phyloP scores from a whole-genome alignment of 495 filamentous ascomycete species.

The Lasiosphaeris hirsuta region DNA sequence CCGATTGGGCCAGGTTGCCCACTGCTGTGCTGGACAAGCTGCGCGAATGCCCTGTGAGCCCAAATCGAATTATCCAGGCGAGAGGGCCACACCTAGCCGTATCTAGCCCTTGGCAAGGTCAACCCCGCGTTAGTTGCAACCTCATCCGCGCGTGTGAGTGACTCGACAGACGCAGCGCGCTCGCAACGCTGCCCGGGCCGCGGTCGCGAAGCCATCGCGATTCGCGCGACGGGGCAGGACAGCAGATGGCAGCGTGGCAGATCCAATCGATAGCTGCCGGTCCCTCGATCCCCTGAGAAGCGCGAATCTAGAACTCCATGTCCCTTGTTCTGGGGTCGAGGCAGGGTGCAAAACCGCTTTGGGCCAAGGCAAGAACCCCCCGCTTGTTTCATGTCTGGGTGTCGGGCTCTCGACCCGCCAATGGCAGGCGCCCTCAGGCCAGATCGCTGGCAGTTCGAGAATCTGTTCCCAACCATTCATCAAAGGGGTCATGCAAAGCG shows the following conservation, averaged over 20 bases:
- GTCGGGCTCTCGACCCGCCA: slow-evolving; percentile 27
- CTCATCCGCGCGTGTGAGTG: slow-evolving; percentile 9
- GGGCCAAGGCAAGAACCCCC: slow-evolving; percentile 26
- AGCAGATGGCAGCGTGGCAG: neutral
- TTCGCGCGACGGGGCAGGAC: neutral
- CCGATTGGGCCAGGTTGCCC: slow-evolving; percentile 15
- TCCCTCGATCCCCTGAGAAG: slow-evolving; percentile 7
- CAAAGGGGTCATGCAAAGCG: slow-evolving; percentile 27
- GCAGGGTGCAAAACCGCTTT: slow-evolving; percentile 20
- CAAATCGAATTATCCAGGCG: neutral
- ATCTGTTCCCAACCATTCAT: slow-evolving; percentile 28
- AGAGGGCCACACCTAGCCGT: neutral
- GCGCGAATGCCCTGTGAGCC: neutral
- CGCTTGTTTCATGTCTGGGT: slow-evolving; percentile 41
- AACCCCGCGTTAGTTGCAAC: too few species aligned
- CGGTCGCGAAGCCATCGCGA: too few species aligned
- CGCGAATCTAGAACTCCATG: neutral
- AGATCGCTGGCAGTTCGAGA: slow-evolving; percentile 22
- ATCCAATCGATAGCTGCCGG: slow-evolving; percentile 10
- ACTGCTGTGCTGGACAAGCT: slow-evolving; percentile 8
- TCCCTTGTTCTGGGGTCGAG: slow-evolving; percentile 6
- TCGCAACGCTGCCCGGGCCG: neutral
- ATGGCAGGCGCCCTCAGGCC: slow-evolving; percentile 22
- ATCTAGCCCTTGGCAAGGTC: too few species aligned
- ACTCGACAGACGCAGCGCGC: slow-evolving; percentile 5